Evolutionary conservation across 805 yeast genomes (phyloP).

Genomic region (Kodamaea nitidulidarum): DNA sequence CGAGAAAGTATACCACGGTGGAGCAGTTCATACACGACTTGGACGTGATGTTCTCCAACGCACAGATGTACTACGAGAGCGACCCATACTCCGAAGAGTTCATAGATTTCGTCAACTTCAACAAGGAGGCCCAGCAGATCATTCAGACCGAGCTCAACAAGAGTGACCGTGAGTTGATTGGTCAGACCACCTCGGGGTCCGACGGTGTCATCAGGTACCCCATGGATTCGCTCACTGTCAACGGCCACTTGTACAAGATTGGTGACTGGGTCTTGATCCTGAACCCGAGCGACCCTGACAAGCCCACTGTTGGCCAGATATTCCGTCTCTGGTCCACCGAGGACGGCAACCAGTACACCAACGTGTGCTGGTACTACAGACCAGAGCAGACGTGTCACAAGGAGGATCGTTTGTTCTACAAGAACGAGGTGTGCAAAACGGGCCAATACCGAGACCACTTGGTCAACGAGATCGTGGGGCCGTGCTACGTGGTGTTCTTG

Average conservation of each 20-base stretch:
- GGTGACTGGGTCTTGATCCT: constrained; percentile 93
- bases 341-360: constrained; percentile 77
- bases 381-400: constrained; percentile 98
- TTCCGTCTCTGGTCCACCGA: constrained; percentile 92
- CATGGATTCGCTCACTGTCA: constrained; percentile 67
- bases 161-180: constrained; percentile 74
- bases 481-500: constrained; percentile 91
- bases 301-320: constrained; percentile 91
- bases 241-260: constrained; percentile 70
- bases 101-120: constrained; percentile 61
- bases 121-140: constrained; percentile 52
- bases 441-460: constrained; percentile 95
- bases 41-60: constrained; percentile 68
- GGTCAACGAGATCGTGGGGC: constrained; percentile 83
- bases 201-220: constrained; percentile 65
- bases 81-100: constrained; percentile 54
- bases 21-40: constrained; percentile 77
- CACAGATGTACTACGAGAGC: constrained; percentile 53
- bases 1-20: constrained; percentile 73
- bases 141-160: constrained; percentile 68
- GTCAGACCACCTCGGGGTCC: constrained; percentile 34
- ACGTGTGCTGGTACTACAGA: constrained; percentile 96
- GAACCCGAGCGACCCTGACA: constrained; percentile 82
- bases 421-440: constrained; percentile 92
- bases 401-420: constrained; percentile 82